Conservation (phyloP, 2,329 filamentous ascomycete species). For the Podosphaera leucotricha region DNA sequence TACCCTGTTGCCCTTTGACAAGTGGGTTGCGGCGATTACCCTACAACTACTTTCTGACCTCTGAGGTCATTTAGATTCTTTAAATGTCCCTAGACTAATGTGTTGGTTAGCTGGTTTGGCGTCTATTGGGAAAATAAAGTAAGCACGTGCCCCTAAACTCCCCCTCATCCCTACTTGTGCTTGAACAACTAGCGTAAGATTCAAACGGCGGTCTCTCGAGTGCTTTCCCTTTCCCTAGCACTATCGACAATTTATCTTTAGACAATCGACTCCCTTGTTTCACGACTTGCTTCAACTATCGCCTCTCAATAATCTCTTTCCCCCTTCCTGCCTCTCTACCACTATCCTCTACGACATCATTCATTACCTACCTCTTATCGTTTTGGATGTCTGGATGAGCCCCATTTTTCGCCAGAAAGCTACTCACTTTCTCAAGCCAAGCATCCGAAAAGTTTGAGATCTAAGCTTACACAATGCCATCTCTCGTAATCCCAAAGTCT, state of each 20-base stretch:
- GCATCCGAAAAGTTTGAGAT: neutral
- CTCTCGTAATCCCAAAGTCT: slow-evolving; percentile 30
- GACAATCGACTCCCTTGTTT: neutral
- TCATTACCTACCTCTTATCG: neutral
- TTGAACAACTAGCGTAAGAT: neutral
- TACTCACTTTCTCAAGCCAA: neutral
- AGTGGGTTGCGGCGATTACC: no score
- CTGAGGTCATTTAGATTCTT: neutral
- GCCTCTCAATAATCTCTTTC: neutral
- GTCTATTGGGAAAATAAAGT: neutral
- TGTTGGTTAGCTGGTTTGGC: neutral
- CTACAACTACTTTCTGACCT: neutral
- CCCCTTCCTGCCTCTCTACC: neutral
- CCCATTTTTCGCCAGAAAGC: neutral
- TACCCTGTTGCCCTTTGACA: no score
- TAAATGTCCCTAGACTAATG: neutral
- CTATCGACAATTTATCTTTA: neutral
- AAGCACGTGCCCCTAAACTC: neutral
- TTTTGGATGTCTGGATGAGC: neutral
- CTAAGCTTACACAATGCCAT: slow-evolving; percentile 21
- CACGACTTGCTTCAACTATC: neutral
- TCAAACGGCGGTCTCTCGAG: neutral
- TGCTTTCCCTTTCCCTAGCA: no score
- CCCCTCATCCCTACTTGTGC: neutral
- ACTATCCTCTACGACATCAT: no score